These are phyloP conservation scores for Boletus subparvulus DNA, from an alignment of 768 basidiomycete genomes.

Conservation along the genomic window DNA sequence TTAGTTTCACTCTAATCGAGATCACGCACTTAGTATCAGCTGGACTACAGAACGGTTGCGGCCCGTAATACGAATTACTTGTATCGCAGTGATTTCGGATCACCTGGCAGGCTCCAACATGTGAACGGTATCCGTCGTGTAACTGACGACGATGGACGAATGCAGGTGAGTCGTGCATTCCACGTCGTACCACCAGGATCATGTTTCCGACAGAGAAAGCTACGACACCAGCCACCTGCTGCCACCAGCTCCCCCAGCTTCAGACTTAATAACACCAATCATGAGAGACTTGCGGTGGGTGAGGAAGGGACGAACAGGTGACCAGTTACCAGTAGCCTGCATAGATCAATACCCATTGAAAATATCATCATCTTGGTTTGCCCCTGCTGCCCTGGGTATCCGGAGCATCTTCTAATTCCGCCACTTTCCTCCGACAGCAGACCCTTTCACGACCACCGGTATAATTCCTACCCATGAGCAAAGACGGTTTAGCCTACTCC, in stretches of 20 bases:
- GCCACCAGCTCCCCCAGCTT: background rate
- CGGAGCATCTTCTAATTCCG: background rate
- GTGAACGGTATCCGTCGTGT: too few species aligned
- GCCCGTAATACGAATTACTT: background rate
- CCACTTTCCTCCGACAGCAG: background rate
- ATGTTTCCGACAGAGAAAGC: background rate
- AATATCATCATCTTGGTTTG: too few species aligned
- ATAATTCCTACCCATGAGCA: conserved; percentile 20
- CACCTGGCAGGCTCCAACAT: background rate
- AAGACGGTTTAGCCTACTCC: background rate
- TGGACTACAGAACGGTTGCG: background rate
- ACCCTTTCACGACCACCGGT: conserved; percentile 26
- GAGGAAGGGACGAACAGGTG: too few species aligned
- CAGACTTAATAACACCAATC: too few species aligned
- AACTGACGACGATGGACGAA: background rate
- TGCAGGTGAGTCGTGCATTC: background rate
- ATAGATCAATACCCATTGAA: too few species aligned
- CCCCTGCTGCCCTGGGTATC: background rate
- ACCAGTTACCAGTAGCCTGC: too few species aligned
- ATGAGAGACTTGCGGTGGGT: too few species aligned
- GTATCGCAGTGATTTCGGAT: background rate
- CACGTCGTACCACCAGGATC: background rate
- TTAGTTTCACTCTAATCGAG: background rate
- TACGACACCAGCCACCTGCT: background rate
- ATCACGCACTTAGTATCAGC: background rate